Conservation (phyloP, 1,139 yeast genomes). For the Kazachstania sp. region DNA sequence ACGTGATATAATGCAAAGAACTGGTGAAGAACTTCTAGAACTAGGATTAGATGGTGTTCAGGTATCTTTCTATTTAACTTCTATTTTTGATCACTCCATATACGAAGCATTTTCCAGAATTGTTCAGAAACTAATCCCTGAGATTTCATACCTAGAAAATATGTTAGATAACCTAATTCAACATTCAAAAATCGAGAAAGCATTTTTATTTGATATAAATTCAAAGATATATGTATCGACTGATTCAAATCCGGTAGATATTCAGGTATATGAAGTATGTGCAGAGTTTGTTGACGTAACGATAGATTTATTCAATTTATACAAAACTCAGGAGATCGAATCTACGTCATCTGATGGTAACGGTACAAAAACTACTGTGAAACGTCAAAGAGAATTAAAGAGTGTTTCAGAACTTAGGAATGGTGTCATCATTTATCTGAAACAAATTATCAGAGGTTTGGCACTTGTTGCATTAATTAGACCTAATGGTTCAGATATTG, state of each 20-base stretch:
- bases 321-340: slow-evolving; percentile 30
- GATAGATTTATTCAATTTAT: slow-evolving; percentile 72
- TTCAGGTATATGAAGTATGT: slow-evolving; percentile 91
- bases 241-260: slow-evolving; percentile 91
- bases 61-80: slow-evolving; percentile 82
- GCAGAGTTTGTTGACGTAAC: slow-evolving; percentile 95
- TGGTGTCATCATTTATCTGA: slow-evolving; percentile 73
- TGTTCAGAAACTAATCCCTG: slow-evolving; percentile 83
- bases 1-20: slow-evolving; percentile 91
- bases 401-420: slow-evolving; percentile 71
- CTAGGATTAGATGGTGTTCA: slow-evolving; percentile 87
- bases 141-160: slow-evolving; percentile 79
- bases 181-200: slow-evolving; percentile 85
- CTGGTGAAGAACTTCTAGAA: slow-evolving; percentile 86
- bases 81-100: slow-evolving; percentile 90
- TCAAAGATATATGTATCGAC: slow-evolving; percentile 96
- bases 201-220: slow-evolving; percentile 82
- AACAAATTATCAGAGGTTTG: slow-evolving; percentile 87
- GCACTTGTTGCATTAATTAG: slow-evolving; percentile 84
- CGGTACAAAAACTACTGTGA: not conserved
- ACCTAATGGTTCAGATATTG: slow-evolving; percentile 45
- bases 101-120: slow-evolving; percentile 93
- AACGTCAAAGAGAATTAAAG: slow-evolving; percentile 37
- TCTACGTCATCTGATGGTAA: slow-evolving; percentile 11
- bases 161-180: slow-evolving; percentile 82